phyloP scores from a whole-genome alignment of 2,329 filamentous ascomycete species.

The Colletotrichum orchidophilum region DNA sequence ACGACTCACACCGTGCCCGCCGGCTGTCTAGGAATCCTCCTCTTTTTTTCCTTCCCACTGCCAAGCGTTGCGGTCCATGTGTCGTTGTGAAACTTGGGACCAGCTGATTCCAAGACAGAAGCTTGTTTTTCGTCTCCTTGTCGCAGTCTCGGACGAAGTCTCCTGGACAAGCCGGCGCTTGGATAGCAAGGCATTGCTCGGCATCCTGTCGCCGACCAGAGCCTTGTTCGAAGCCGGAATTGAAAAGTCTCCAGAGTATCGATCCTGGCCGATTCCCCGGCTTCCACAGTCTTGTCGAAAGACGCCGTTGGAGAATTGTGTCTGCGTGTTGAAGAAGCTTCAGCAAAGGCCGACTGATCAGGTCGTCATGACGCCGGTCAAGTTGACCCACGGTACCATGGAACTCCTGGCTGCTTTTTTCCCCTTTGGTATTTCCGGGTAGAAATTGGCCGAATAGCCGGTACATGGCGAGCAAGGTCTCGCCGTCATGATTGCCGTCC shows the following conservation, averaged over 20 bases:
- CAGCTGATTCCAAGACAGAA: constrained; percentile 19
- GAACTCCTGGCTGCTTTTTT: no score
- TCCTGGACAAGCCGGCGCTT: neutral
- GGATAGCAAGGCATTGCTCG: neutral
- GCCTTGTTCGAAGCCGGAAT: neutral
- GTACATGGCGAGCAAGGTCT: neutral
- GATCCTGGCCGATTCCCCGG: neutral
- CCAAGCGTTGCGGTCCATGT: constrained; percentile 1
- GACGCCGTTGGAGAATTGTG: neutral
- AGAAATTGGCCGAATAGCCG: neutral
- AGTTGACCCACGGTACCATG: neutral
- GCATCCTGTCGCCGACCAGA: neutral
- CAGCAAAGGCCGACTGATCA: neutral
- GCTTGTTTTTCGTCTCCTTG: constrained; percentile 9
- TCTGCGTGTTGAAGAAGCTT: neutral
- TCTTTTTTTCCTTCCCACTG: neutral
- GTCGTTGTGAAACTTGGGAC: constrained; percentile 14
- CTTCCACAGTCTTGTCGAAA: neutral
- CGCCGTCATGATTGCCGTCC: neutral
- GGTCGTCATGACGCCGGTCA: neutral
- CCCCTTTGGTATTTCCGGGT: neutral
- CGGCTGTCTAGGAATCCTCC: neutral
- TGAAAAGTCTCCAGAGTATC: neutral
- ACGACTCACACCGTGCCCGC: neutral
- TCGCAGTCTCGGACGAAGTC: neutral